Evolutionary conservation across 2,329 filamentous ascomycete genomes (phyloP), one percentile per base, ranked within the genome.

Genomic region (Macroventuria anomochaeta): DNA sequence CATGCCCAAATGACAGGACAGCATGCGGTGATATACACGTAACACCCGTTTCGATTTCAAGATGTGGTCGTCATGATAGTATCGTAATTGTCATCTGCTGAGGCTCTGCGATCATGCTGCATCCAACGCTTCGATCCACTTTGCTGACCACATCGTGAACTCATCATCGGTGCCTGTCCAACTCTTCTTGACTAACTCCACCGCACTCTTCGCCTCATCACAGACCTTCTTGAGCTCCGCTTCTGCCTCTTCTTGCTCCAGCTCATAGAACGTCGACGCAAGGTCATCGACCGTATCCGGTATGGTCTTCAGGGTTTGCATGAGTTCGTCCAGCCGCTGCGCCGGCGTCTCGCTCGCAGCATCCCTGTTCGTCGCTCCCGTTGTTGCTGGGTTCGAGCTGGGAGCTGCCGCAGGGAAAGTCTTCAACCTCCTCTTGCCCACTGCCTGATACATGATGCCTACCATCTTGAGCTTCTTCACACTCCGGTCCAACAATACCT

Each of bases 61-160:
- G n/a, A n/a, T n/a, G n/a, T n/a, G n/a, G n/a, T n/a, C n/a, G n/a
- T n/a, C n/a, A n/a, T n/a, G n/a, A n/a, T n/a, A n/a, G n/a, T n/a
- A n/a, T n/a, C n/a, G n/a, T n/a, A n/a, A n/a, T n/a, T n/a, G n/a
- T n/a, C n/a, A n/a, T n/a, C n/a, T n/a, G n/a, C n/a, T n/a, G n/a
- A n/a, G n/a, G n/a, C 20, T 20, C 3, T 31, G 21, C 7, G 26
- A 20, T 67, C 54, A 70, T 17, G 55, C 55, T 56, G 76, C 74
- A 18, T 77, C 73, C 48, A 81, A 61, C 20, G 79, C 78, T 39
- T 73, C 75, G 31, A 72, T 54, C 82, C 82, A 86, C 43, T 82
- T 84, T 41, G 77, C 79, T n/a, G 82, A 85, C 92, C 92, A 96
- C 13, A 83, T 79, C 0, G 87, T 88, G 68, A 96, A 96, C 65